These are phyloP conservation scores for Phytophthora tubulina DNA, from an alignment of 352 stramenopile species.

Conservation along the genomic window DNA sequence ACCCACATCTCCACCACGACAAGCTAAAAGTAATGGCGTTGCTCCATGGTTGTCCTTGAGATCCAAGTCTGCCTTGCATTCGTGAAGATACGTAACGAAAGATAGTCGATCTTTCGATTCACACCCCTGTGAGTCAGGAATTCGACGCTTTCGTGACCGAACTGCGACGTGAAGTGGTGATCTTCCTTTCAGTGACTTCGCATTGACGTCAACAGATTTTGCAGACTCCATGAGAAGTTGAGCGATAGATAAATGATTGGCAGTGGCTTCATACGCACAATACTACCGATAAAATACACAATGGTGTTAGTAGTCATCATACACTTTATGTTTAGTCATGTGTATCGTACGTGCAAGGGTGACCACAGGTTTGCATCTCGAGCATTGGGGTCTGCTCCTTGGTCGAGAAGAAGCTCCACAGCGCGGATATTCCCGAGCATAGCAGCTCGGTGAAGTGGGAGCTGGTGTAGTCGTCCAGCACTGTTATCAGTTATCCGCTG, in stretches of 20 bases:
- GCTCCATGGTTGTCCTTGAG: conserved; percentile 44
- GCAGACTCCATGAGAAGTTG: conserved; percentile 40
- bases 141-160: conserved; percentile 15
- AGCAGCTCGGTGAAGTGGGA: conserved; percentile 55
- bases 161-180: conserved; percentile 61
- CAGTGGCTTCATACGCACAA: conserved; percentile 50
- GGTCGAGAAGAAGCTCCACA: conserved; percentile 51
- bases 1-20: conserved; percentile 32
- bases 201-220: conserved; percentile 44
- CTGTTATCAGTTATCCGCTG: conserved; percentile 32
- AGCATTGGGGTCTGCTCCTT: conserved; percentile 45
- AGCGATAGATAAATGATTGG: conserved; percentile 48
- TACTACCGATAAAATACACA: conserved; percentile 38
- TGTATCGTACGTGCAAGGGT: conserved; percentile 57
- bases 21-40: conserved; percentile 59
- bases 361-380: conserved; percentile 72
- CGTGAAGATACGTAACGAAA: conserved; percentile 43
- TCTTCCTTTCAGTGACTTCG: conserved; percentile 57
- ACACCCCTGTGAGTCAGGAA: neutral
- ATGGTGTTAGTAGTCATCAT: neutral
- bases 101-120: conserved; percentile 14
- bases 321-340: neutral
- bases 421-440: conserved; percentile 58
- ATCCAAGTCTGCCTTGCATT: conserved; percentile 47
- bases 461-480: conserved; percentile 42